phyloP scores from a whole-genome alignment of 768 basidiomycete genomes.

The Naganishia antarctica region DNA sequence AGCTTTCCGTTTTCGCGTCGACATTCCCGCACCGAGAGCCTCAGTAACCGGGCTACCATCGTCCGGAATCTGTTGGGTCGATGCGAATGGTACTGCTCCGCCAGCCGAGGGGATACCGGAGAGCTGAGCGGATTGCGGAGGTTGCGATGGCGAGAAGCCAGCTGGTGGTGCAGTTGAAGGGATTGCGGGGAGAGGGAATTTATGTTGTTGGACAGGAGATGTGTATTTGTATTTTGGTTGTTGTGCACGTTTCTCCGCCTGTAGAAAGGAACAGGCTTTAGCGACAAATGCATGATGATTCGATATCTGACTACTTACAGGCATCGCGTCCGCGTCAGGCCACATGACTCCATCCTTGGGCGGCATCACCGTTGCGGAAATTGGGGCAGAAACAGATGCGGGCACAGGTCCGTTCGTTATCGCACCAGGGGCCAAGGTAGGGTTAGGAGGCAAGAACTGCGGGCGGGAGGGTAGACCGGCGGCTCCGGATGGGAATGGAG shows the following conservation, averaged over 20 bases:
- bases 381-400: conserved; percentile 1
- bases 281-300: background rate
- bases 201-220: conserved; percentile 35
- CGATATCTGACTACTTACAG: conserved; percentile 32
- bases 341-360: conserved; percentile 49
- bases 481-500: background rate
- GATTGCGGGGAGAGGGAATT: background rate
- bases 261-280: background rate
- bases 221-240: conserved; percentile 44
- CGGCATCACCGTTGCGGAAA: conserved; percentile 32
- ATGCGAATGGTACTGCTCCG: background rate
- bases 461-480: conserved; percentile 22
- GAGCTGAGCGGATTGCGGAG: too few species aligned
- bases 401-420: background rate
- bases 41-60: too few species aligned
- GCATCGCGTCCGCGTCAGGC: conserved; percentile 43
- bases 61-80: conserved; percentile 19
- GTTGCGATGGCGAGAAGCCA: too few species aligned
- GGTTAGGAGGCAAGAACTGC: conserved; percentile 13
- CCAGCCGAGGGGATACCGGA: too few species aligned
- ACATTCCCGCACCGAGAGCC: conserved; percentile 22
- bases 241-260: conserved; percentile 48
- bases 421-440: background rate
- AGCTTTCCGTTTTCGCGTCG: conserved; percentile 44
- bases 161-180: too few species aligned